phyloP scores from a whole-genome alignment of 441 rosid genomes.

The Croton laevigatus region DNA sequence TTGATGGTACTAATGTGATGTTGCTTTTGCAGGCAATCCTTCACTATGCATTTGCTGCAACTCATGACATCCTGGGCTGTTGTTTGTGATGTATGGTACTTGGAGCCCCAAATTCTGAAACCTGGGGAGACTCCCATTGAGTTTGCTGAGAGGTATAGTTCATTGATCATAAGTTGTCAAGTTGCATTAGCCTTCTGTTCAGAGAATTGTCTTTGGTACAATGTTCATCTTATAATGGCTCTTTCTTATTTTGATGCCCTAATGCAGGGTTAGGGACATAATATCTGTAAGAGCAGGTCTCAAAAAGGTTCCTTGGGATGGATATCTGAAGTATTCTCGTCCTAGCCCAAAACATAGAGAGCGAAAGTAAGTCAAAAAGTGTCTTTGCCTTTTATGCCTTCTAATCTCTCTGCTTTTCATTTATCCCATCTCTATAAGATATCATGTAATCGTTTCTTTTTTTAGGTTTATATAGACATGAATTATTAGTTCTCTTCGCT shows the following conservation, averaged over 20 bases:
- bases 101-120: slow-evolving; percentile 80
- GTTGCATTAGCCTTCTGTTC: background rate
- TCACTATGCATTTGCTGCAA: slow-evolving; percentile 89
- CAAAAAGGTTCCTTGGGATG: slow-evolving; percentile 99
- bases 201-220: background rate
- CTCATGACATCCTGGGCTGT: slow-evolving; percentile 99
- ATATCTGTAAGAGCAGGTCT: slow-evolving; percentile 92
- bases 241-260: slow-evolving; percentile 16
- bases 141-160: slow-evolving; percentile 83
- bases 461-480: background rate
- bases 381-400: background rate
- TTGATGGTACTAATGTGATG: slow-evolving; percentile 7
- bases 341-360: slow-evolving; percentile 98
- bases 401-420: background rate
- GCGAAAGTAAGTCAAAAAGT: slow-evolving; percentile 61
- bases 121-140: slow-evolving; percentile 87
- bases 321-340: slow-evolving; percentile 85
- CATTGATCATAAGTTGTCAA: slow-evolving; percentile 13
- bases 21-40: slow-evolving; percentile 71
- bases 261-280: slow-evolving; percentile 81
- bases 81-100: slow-evolving; percentile 96
- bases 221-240: background rate
- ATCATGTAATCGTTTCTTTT: background rate
- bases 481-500: background rate
- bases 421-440: background rate